A percentile compares a stretch with the other conserved stretches of the same genome.
These are phyloP conservation scores for Auriscalpium orientale DNA, from an alignment of 768 basidiomycete species.

Conservation along the genomic window DNA sequence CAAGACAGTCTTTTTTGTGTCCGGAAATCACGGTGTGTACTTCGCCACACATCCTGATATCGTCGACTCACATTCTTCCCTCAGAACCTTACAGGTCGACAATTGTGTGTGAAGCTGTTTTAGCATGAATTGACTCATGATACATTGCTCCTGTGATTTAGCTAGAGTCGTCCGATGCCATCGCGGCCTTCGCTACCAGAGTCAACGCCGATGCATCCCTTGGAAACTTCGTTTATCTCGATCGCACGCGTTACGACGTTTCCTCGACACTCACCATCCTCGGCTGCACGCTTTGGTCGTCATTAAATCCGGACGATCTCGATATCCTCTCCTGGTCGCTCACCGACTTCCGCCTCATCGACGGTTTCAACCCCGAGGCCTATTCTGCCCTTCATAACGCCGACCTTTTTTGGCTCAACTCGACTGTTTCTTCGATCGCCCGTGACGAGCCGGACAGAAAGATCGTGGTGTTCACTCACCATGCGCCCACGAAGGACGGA, in stretches of 20 bases:
- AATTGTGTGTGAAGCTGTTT: background rate
- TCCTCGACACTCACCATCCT: slow-evolving; percentile 27
- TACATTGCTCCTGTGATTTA: background rate
- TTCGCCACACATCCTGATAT: background rate
- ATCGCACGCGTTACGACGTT: slow-evolving; percentile 28
- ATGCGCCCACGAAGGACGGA: slow-evolving; percentile 31
- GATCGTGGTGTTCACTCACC: slow-evolving; percentile 32
- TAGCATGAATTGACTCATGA: too few species aligned
- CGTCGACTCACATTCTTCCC: background rate
- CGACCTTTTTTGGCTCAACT: slow-evolving; percentile 29
- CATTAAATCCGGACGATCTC: slow-evolving; percentile 21
- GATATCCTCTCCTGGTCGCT: slow-evolving; percentile 22
- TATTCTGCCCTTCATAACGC: slow-evolving; percentile 20
- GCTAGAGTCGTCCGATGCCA: slow-evolving; percentile 5
- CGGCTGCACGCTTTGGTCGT: slow-evolving; percentile 35
- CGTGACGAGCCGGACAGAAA: slow-evolving; percentile 22
- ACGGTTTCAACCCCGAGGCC: slow-evolving; percentile 17
- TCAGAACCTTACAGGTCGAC: slow-evolving; percentile 14
- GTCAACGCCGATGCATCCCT: background rate
- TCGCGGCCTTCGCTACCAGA: slow-evolving; percentile 7
- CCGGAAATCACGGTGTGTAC: slow-evolving; percentile 26
- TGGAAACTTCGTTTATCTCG: slow-evolving; percentile 26
- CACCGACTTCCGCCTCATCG: slow-evolving; percentile 29
- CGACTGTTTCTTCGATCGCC: slow-evolving; percentile 18
- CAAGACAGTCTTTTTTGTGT: slow-evolving; percentile 26